Conservation (phyloP, 2,329 filamentous ascomycete genomes). For the Triangularia setosa region DNA sequence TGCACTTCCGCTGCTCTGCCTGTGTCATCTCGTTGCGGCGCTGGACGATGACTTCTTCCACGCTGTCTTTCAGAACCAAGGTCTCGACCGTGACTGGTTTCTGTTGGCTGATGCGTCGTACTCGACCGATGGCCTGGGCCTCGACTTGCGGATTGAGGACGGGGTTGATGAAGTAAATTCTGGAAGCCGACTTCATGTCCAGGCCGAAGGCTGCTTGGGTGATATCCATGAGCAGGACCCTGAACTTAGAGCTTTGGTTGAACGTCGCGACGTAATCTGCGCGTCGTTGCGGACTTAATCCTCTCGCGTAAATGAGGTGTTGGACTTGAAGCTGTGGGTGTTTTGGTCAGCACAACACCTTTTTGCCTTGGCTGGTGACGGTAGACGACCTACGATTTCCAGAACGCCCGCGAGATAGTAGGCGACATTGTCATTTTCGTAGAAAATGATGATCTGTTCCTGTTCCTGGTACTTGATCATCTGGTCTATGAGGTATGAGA, state of each 20-base stretch:
- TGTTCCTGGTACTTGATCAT: constrained; percentile 62
- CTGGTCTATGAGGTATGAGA: constrained; percentile 77
- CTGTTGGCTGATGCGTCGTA: constrained; percentile 79
- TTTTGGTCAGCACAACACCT: constrained; percentile 8
- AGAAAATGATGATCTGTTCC: constrained; percentile 91
- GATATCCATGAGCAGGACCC: constrained; percentile 88
- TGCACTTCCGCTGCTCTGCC: constrained; percentile 52
- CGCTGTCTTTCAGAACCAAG: constrained; percentile 70
- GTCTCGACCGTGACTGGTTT: constrained; percentile 81
- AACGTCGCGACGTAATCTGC: constrained; percentile 77
- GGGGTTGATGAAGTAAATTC: constrained; percentile 86
- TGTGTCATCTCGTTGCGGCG: constrained; percentile 72
- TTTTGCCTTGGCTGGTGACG: background rate
- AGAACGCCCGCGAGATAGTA: constrained; percentile 81
- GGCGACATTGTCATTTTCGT: constrained; percentile 81
- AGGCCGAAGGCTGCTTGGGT: constrained; percentile 82
- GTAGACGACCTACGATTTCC: constrained; percentile 55
- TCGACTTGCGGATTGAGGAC: constrained; percentile 82
- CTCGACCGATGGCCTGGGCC: constrained; percentile 87
- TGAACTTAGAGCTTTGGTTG: constrained; percentile 62
- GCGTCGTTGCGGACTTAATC: constrained; percentile 56
- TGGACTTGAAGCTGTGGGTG: constrained; percentile 49
- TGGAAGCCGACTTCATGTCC: constrained; percentile 76
- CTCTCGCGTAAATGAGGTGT: constrained; percentile 65
- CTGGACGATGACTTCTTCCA: constrained; percentile 80